Base-by-base conservation (phyloP, 495 filamentous ascomycete genomes). In the Amniculicola lignicola region DNA sequence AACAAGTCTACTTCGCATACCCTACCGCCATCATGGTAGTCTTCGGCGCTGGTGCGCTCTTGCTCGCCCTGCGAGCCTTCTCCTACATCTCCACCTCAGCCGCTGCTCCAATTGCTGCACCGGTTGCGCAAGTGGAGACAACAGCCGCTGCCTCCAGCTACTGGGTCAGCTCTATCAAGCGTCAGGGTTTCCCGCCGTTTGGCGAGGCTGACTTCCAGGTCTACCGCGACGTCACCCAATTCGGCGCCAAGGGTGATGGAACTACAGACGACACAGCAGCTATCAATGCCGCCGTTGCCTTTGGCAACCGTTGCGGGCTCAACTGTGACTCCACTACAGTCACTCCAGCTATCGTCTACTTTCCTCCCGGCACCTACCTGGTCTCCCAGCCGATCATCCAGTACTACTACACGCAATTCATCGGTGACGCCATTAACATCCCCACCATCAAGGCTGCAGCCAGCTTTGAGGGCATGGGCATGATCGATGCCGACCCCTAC, bases 401-500 rank as follows among this genome's bases (percentile, higher is more conserved):
- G 59, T 79, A 79, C 66, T 88, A 85, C 68, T 82, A 83, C 67
- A 86, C 84, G 2, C 76, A 85, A 66, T 70, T 86, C 36, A 62
- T 84, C 36, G 82, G 82, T 49, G 88, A 97, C 72, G 77, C 82
- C 21, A 65, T 78, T 37, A 73, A 79, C 49, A 65, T 84, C 2
- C 92, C 92, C 1, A 85, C 83, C 0, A 75, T 97, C 69, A 90
- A 91, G 75, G 93, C 86, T 0, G 69, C 81, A 0, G 64, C 84
- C 6, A 67, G 67, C 56, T 97, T 97, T 65, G 39, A 73, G 3
- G 93, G 93, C 57, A 95, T 96, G 70, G 92, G 84, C 16, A 78
- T 98, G 19, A 89, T 98, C 63, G 91, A 96, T 63, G 75, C 89
- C 7, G 87, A 98, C 61, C 91, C 91, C 0, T 97, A 98, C 66